phyloP scores from a whole-genome alignment of 2,329 filamentous ascomycete species.

The Phyllosticta capitalensis region DNA sequence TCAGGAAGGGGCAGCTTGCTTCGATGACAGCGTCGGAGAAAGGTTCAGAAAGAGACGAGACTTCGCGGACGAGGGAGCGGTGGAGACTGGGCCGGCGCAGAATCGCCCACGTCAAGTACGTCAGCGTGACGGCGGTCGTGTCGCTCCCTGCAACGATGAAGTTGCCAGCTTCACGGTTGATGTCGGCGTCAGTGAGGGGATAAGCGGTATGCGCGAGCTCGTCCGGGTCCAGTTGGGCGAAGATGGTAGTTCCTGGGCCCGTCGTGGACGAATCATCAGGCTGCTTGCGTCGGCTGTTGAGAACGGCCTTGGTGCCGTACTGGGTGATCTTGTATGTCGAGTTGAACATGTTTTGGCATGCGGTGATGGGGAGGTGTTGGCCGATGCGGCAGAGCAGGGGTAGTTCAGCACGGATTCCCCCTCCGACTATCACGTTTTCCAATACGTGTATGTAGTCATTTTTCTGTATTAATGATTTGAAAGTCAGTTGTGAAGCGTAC shows the following conservation, averaged over 20 bases:
- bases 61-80: slow-evolving; percentile 17
- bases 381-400: slow-evolving; percentile 24
- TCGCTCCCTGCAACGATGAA: slow-evolving; percentile 28
- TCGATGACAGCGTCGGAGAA: slow-evolving; percentile 21
- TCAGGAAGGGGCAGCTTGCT: slow-evolving; percentile 20
- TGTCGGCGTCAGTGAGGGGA: slow-evolving; percentile 24
- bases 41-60: slow-evolving; percentile 13
- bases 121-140: slow-evolving; percentile 25
- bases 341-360: slow-evolving; percentile 26
- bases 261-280: slow-evolving; percentile 14
- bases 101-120: slow-evolving; percentile 27
- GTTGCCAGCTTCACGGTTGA: slow-evolving; percentile 24
- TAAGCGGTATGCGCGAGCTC: slow-evolving; percentile 21
- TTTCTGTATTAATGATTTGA: slow-evolving; percentile 12
- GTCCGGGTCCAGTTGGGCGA: slow-evolving; percentile 25
- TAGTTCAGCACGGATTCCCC: slow-evolving; percentile 28
- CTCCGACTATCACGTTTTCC: slow-evolving; percentile 26
- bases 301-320: slow-evolving; percentile 22
- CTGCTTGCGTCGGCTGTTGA: slow-evolving; percentile 17
- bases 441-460: slow-evolving; percentile 29
- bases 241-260: slow-evolving; percentile 22
- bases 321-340: slow-evolving; percentile 24
- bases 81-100: slow-evolving; percentile 17
- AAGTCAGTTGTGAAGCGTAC: neutral
- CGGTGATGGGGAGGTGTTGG: slow-evolving; percentile 21